Evolutionary conservation across 1,139 yeast species (phyloP), one percentile per base, ranked within the genome.

Genomic region (Saccharomycopsis hybrid): DNA sequence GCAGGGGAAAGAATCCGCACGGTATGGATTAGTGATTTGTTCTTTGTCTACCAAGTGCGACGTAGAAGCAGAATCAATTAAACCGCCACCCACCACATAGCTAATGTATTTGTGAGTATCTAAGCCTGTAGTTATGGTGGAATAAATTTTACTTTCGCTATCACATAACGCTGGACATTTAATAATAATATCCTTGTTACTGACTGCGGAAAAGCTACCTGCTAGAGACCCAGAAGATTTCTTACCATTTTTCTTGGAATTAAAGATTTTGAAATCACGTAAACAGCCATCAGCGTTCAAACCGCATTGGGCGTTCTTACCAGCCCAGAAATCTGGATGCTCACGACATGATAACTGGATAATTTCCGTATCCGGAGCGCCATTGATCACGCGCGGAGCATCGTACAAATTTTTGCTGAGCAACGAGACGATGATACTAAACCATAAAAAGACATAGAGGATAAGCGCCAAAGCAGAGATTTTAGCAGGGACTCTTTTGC

Each of bases 81-180:
- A 59, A 1, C 86, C 92, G 11, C 94, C 92, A 2, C 97, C 97
- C 41, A 90, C 76, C 38, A 81, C 78, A 60, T 73, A 86, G 1
- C 88, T 85, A 49, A 82, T 65, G 60, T 90, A 85, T 58, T 86
- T 85, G 37, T 85, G 70, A 55, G 78, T 66, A 50, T 78, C 71
- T 52, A 73, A 74, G 0, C 96, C 97, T 0, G 88, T 86, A 0
- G 92, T 82, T 5, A 82, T 70, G n/a, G 82, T 77, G 1, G 92
- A 79, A 63, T 81, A 89, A 0, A 88, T 77, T 81, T 86, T 80
- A 41, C 90, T 81, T 35, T 79, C 85, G 43, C 85, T 69, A 57
- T 82, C 87, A 66, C 97, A 90, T 39, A 89, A 70, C 0, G 97
- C 95, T 0, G 97, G 96, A 65, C 97, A 90, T 57, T 89, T 72